phyloP scores from a whole-genome alignment of 192 early-diverging fungal genomes.

The Backusella mclennaniae region DNA sequence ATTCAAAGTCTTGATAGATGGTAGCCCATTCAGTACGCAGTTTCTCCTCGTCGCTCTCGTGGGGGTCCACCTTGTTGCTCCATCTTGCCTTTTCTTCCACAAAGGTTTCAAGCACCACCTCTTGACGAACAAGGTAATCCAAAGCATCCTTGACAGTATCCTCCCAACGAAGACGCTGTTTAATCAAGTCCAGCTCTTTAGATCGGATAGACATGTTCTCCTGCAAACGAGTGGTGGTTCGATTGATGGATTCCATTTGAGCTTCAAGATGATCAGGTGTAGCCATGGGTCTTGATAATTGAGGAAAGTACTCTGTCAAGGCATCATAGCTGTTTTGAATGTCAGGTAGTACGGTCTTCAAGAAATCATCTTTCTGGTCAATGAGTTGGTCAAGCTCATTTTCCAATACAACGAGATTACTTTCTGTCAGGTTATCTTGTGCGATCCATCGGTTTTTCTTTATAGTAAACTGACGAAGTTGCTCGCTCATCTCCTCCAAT shows the following conservation, averaged over 20 bases:
- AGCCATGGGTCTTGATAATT: slow-evolving; percentile 18
- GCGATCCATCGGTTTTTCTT: slow-evolving; percentile 21
- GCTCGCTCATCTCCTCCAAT: slow-evolving; percentile 23
- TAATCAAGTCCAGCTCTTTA: slow-evolving; percentile 19
- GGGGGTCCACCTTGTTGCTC: neutral
- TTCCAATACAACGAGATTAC: slow-evolving; percentile 10
- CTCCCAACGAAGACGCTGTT: slow-evolving; percentile 19
- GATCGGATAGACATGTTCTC: slow-evolving; percentile 17
- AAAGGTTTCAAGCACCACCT: slow-evolving; percentile 7
- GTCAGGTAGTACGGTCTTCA: neutral
- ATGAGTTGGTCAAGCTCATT: slow-evolving; percentile 12
- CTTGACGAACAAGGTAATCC: neutral
- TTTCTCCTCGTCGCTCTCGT: neutral
- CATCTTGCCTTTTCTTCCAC: slow-evolving; percentile 28
- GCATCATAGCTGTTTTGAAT: slow-evolving; percentile 23
- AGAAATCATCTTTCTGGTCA: slow-evolving; percentile 8
- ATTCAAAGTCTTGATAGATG: slow-evolving; percentile 5
- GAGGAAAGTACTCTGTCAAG: slow-evolving; percentile 24
- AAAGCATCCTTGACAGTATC: slow-evolving; percentile 8
- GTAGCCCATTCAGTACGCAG: neutral
- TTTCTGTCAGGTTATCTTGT: slow-evolving; percentile 7
- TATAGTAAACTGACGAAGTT: slow-evolving; percentile 21
- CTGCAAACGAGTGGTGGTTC: slow-evolving; percentile 10
- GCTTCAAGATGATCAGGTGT: slow-evolving; percentile 34
- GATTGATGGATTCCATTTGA: slow-evolving; percentile 16